Percentiles rank a stretch among this genome's conserved stretches.
Evolutionary conservation across 805 yeast species (phyloP).

Genomic region (Tetrapisispora taiwanensis): DNA sequence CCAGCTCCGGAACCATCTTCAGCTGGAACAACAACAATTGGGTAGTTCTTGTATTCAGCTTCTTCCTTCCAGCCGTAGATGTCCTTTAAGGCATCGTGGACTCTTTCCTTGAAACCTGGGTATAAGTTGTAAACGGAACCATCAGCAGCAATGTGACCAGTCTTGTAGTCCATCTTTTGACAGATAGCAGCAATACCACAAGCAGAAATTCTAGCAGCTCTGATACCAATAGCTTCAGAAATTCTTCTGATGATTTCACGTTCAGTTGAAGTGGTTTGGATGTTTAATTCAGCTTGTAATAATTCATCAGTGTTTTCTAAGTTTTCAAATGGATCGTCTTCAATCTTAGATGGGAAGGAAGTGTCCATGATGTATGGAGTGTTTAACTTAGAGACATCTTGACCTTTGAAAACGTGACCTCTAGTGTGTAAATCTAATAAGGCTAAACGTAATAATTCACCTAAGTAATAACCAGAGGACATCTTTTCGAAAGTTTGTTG

Average conservation of each 20-base stretch:
- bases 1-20: conserved; percentile 99
- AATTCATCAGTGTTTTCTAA: conserved; percentile 62
- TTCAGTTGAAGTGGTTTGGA: conserved; percentile 65
- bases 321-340: conserved; percentile 82
- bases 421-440: conserved; percentile 60
- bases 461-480: conserved; percentile 94
- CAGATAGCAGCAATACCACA: conserved; percentile 95
- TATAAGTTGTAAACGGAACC: conserved; percentile 93
- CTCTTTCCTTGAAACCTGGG: conserved; percentile 84
- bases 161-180: conserved; percentile 66
- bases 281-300: conserved; percentile 48
- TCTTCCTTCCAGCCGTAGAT: conserved; percentile 67
- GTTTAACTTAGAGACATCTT: conserved; percentile 54
- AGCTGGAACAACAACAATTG: conserved; percentile 79
- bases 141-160: conserved; percentile 90
- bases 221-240: conserved; percentile 79
- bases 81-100: conserved; percentile 79
- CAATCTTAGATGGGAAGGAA: conserved; percentile 76
- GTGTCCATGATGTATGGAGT: conserved; percentile 75
- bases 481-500: conserved; percentile 94
- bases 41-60: conserved; percentile 42
- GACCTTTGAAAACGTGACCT: conserved; percentile 57
- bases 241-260: conserved; percentile 72
- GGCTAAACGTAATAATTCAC: conserved; percentile 78
- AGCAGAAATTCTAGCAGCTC: conserved; percentile 85